Evolutionary conservation across 169 alveolate genomes (phyloP).

Genomic region (Plasmodium malariae): DNA sequence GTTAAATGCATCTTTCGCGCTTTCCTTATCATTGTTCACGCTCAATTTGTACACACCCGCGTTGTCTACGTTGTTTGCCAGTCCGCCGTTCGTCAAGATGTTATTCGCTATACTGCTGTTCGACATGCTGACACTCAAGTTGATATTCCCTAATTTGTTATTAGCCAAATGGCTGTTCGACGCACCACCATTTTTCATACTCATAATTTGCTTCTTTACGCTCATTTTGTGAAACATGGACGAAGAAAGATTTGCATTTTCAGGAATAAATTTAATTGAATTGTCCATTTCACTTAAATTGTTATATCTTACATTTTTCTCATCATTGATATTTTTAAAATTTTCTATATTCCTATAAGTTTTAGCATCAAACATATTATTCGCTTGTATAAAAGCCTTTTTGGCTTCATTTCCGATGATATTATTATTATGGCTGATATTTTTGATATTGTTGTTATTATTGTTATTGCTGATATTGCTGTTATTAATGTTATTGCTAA

Average conservation of each 20-base stretch:
- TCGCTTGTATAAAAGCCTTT: constrained; percentile 6
- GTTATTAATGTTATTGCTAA: neutral
- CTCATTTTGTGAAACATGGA: neutral
- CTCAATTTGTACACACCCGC: constrained; percentile 13
- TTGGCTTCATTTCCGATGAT: constrained; percentile 3
- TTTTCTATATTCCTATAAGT: constrained; percentile 10
- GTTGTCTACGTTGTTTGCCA: constrained; percentile 4
- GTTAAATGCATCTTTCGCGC: constrained; percentile 19
- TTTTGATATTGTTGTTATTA: neutral
- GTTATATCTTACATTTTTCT: constrained; percentile 38
- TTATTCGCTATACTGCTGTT: no score
- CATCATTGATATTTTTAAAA: constrained; percentile 40
- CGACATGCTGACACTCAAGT: no score
- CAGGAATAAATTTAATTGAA: constrained; percentile 10
- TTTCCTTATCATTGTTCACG: constrained; percentile 44
- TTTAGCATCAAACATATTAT: constrained; percentile 12
- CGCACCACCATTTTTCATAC: neutral
- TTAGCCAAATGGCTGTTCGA: neutral
- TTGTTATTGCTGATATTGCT: neutral
- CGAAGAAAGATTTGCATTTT: constrained; percentile 14
- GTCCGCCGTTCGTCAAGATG: neutral
- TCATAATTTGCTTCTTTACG: constrained; percentile 18
- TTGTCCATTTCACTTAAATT: constrained; percentile 19
- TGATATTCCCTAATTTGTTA: no score
- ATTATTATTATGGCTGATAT: neutral